Evolutionary conservation across 2,329 filamentous ascomycete species (phyloP).

Genomic region (Diplodia intermedia): DNA sequence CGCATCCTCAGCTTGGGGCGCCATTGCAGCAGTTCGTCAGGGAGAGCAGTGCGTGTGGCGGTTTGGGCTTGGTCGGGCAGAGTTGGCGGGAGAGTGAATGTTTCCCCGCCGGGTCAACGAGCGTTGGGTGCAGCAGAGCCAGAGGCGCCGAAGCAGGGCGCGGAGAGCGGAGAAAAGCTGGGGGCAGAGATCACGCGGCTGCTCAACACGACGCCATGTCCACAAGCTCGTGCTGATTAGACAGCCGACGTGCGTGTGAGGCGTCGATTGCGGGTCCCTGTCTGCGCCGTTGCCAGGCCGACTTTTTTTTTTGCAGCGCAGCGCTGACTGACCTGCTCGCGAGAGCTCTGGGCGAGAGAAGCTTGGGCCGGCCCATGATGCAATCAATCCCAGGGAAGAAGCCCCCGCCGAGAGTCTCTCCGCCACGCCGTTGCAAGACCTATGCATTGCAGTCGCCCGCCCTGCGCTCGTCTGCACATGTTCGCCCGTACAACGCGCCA

Average conservation of each 20-base stretch:
- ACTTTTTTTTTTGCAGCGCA: conserved; percentile 20
- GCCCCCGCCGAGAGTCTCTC: conserved; percentile 7
- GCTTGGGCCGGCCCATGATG: conserved; percentile 32
- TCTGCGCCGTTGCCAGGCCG: conserved; percentile 23
- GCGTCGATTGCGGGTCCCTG: conserved; percentile 4
- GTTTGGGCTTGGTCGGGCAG: conserved; percentile 10
- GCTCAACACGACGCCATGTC: conserved; percentile 29
- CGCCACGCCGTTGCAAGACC: neutral
- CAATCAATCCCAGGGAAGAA: conserved; percentile 8
- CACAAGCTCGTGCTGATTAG: conserved; percentile 18
- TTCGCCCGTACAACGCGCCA: neutral
- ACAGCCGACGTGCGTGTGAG: conserved; percentile 6
- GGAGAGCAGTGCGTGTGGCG: conserved; percentile 11
- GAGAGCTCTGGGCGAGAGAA: conserved; percentile 1
- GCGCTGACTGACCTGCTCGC: conserved; percentile 8
- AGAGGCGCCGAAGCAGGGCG: conserved; percentile 20
- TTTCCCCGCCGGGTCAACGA: conserved; percentile 31
- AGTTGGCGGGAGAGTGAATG: conserved; percentile 23
- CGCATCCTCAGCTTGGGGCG: conserved; percentile 60
- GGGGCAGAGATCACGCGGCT: conserved; percentile 31
- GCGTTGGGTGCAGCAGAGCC: conserved; percentile 15
- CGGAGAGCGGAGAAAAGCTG: conserved; percentile 33
- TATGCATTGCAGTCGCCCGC: neutral
- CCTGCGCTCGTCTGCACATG: neutral
- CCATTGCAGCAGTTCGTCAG: conserved; percentile 41